Evolutionary conservation across 441 rosid genomes (phyloP).

Genomic region (Pelargonium citronellum): DNA sequence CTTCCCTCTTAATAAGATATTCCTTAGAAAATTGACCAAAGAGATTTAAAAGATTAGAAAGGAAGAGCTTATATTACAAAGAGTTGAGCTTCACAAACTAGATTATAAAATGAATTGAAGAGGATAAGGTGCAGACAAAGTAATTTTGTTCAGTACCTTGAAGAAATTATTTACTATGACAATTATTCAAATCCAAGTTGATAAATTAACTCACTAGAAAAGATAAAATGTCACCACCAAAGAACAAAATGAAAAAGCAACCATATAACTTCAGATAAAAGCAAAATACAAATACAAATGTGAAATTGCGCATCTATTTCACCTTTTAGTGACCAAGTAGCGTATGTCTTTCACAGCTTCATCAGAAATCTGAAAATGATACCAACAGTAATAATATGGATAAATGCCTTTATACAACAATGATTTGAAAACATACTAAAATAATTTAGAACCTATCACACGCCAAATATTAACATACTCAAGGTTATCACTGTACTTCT

Average conservation of each 20-base stretch:
- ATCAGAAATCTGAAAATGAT: conserved; percentile 63
- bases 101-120: background rate
- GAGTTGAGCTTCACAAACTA: background rate
- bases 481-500: background rate
- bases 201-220: background rate
- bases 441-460: background rate
- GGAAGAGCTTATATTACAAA: background rate
- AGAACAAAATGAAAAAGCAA: background rate
- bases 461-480: background rate
- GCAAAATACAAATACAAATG: conserved; percentile 7
- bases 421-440: background rate
- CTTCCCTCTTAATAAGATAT: background rate
- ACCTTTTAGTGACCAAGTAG: conserved; percentile 72
- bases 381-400: conserved; percentile 18
- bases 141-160: background rate
- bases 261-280: conserved; percentile 14
- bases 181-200: background rate
- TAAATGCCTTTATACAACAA: background rate
- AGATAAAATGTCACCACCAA: background rate
- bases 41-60: background rate
- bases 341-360: conserved; percentile 76
- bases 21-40: background rate
- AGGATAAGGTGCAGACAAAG: background rate
- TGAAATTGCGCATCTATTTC: conserved; percentile 21
- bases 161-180: background rate